A percentile compares a stretch with the other conserved stretches of the same genome.
phyloP scores from a whole-genome alignment of 106 monocot species.

The Dioscorea alata region DNA sequence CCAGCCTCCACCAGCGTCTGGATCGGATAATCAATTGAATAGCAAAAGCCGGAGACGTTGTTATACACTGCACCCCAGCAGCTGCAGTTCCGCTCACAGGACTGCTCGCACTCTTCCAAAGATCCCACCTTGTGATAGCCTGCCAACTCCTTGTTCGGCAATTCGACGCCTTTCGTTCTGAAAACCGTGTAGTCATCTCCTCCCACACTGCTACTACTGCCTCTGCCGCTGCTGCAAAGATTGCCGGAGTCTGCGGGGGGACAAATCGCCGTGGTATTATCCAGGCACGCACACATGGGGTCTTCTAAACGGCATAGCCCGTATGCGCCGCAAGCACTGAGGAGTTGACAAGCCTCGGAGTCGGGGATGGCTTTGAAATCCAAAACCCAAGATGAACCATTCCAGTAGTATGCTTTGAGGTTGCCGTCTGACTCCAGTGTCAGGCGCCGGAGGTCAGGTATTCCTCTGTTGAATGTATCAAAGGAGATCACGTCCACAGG shows the following conservation, averaged over 20 bases:
- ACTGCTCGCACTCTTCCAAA: slow-evolving; percentile 58
- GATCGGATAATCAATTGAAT: slow-evolving; percentile 56
- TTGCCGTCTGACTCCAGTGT: slow-evolving; percentile 74
- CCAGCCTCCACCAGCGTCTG: slow-evolving; percentile 47
- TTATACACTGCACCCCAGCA: slow-evolving; percentile 86
- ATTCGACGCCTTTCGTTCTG: slow-evolving; percentile 58
- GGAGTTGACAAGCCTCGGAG: slow-evolving; percentile 34
- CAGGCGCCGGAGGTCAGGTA: slow-evolving; percentile 51
- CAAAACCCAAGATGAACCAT: slow-evolving; percentile 30
- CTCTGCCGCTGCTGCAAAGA: slow-evolving; percentile 11
- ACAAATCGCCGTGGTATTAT: slow-evolving; percentile 21
- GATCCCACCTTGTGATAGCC: slow-evolving; percentile 24
- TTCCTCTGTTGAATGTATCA: slow-evolving; percentile 50
- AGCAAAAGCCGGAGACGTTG: slow-evolving; percentile 54
- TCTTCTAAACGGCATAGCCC: slow-evolving; percentile 32
- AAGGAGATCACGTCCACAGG: slow-evolving; percentile 63
- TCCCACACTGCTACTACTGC: neutral
- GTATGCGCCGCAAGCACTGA: slow-evolving; percentile 50
- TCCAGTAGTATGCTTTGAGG: slow-evolving; percentile 57
- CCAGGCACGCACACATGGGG: slow-evolving; percentile 26
- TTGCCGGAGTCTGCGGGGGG: slow-evolving; percentile 19
- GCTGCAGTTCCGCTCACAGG: slow-evolving; percentile 63
- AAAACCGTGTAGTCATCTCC: slow-evolving; percentile 29
- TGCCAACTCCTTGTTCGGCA: slow-evolving; percentile 65
- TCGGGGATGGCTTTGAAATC: slow-evolving; percentile 34